These are phyloP conservation scores for cucumber (Cucumis sativus) DNA, from an alignment of 306 rosid genomes.

Conservation along the genomic window DNA sequence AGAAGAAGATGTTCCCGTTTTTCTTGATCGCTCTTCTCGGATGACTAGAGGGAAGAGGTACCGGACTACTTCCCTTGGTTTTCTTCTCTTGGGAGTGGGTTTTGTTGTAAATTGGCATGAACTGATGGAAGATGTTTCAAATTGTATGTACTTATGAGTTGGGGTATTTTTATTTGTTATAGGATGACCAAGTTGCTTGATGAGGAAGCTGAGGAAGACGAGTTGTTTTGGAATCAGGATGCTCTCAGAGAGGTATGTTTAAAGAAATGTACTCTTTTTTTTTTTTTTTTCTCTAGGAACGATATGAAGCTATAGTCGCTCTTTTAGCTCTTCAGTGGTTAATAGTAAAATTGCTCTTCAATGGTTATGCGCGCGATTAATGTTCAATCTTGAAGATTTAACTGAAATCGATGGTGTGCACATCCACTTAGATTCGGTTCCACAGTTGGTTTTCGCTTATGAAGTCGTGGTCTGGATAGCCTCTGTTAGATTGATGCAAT, in stretches of 20 bases:
- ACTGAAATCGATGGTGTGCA: background rate
- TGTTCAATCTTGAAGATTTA: background rate
- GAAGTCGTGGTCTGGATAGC: background rate
- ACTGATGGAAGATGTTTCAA: background rate
- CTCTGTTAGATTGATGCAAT: background rate
- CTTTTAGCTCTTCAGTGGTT: background rate
- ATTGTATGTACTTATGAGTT: background rate
- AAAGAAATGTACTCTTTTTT: background rate
- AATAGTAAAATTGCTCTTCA: background rate
- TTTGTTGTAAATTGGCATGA: background rate
- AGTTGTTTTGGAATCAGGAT: conserved; percentile 80
- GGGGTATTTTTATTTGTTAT: background rate
- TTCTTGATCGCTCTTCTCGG: conserved; percentile 57
- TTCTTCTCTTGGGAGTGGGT: background rate
- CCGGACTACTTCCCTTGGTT: background rate
- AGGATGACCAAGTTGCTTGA: conserved; percentile 64
- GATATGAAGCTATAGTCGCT: background rate
- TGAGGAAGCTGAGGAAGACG: conserved; percentile 69
- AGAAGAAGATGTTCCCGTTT: conserved; percentile 16
- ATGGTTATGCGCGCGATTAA: background rate
- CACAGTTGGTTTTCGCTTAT: background rate
- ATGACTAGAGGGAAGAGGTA: conserved; percentile 65
- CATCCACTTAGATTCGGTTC: background rate
- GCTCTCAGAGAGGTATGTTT: conserved; percentile 66
- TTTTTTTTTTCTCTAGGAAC: background rate